Base-by-base conservation (phyloP, 2,329 filamentous ascomycete genomes). In the Colletotrichum sp. region DNA sequence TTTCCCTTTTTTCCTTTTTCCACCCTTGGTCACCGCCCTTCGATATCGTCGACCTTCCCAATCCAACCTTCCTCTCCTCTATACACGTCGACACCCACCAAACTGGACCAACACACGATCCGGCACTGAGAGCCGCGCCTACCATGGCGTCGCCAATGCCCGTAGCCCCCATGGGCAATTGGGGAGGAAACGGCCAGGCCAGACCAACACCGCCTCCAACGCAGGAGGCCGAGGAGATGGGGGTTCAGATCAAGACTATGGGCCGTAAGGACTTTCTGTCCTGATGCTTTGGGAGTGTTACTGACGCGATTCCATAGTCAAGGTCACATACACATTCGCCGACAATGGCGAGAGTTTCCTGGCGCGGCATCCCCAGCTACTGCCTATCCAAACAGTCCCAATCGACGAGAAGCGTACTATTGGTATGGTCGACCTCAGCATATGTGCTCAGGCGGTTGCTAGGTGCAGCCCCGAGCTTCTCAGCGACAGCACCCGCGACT, bases 261-360 rank as follows among this genome's bases (percentile, higher is more conserved):
- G 92, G 92, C 85, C 89, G 93, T 94, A 91, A 83, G 92, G 87
- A 72, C 66, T 73, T 55, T 61, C 78, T 70, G 34, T 65, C 9
- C 16, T 61, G 60, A 13, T 69, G 32, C 57, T 36, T 34, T 21
- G 36, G 24, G 48, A 34, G 73, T 43, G 24, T 14, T 72, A 66
- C 68, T 74, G 71, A 65, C 74, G 66, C 32, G 39, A 26, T 70
- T 67, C 67, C 57, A 57, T 84, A 98, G 96, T 99, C 85, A 99
- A 99, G 89, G 94, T 99, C 66, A 93, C 98, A 77, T 99, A 99
- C 86, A 98, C 96, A 36, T 98, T 99, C 86, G 96, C 99, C 84
- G 93, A 93, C 82, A 93, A 96, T 79, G 94, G 92, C 86, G 93
- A 95, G 78, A 96, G 96, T 83, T 98, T 96, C 85, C 90, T 99